These are phyloP conservation scores for Wickerhamiella galacta DNA, from an alignment of 805 yeast genomes.

Conservation along the genomic window DNA sequence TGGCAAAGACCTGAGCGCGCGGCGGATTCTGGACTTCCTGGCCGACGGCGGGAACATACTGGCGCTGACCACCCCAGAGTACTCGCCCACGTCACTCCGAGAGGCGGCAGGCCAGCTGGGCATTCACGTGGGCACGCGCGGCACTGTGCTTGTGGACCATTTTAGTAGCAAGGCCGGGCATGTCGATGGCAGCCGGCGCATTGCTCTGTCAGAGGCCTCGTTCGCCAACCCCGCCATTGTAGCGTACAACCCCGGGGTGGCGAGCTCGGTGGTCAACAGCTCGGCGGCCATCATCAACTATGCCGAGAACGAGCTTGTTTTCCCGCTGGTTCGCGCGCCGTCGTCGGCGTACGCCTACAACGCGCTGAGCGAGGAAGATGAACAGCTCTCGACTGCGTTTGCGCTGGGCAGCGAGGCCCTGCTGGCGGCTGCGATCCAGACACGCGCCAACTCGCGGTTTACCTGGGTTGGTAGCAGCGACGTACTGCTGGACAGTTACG, in stretches of 20 bases:
- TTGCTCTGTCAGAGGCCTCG: conserved; percentile 15
- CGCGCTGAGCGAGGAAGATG: conserved; percentile 8
- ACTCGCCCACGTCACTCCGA: conserved; percentile 44
- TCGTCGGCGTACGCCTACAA: conserved; percentile 14
- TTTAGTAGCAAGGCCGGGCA: conserved; percentile 25
- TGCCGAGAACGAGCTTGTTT: conserved; percentile 6
- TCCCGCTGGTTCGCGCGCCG: conserved; percentile 14
- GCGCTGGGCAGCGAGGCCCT: conserved; percentile 10
- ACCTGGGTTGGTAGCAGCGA: conserved; percentile 63
- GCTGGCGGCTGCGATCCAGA: conserved; percentile 58
- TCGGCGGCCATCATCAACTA: conserved; percentile 11
- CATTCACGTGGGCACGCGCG: conserved; percentile 66
- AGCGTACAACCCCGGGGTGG: conserved; percentile 4
- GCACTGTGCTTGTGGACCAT: conserved; percentile 46
- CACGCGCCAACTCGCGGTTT: conserved; percentile 52
- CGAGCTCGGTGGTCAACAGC: not conserved
- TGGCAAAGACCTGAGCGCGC: conserved; percentile 27
- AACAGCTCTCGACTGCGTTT: conserved; percentile 7
- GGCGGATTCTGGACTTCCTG: conserved; percentile 41
- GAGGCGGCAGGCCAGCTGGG: conserved; percentile 65
- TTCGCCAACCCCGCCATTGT: conserved; percentile 14
- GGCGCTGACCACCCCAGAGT: conserved; percentile 37
- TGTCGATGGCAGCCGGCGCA: conserved; percentile 15
- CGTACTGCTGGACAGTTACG: conserved; percentile 30
- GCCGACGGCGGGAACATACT: conserved; percentile 61